Conservation (phyloP, 345 rosid genomes). For the Gynandropsis gynandra region DNA sequence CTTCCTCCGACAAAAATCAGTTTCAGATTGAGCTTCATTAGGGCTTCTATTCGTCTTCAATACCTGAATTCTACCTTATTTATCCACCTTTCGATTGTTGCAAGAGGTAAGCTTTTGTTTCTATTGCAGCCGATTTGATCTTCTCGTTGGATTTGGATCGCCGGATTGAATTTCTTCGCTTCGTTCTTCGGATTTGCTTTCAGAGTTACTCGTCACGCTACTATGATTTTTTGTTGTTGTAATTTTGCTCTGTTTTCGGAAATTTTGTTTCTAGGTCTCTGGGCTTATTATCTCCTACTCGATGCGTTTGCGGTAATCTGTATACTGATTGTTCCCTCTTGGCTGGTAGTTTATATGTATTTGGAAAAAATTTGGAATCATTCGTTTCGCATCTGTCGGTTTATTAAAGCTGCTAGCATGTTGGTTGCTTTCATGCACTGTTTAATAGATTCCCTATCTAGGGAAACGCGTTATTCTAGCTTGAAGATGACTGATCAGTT, state of each 20-base stretch:
- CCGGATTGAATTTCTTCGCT: conserved; percentile 4
- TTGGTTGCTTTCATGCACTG: conserved; percentile 9
- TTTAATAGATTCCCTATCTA: neutral
- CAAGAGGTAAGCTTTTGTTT: neutral
- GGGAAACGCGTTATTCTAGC: conserved; percentile 3
- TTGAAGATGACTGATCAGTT: conserved; percentile 13
- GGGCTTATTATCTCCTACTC: neutral
- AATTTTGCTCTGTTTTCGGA: conserved; percentile 17
- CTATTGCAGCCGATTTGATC: conserved; percentile 1
- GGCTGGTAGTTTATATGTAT: neutral
- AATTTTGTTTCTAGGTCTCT: conserved; percentile 4
- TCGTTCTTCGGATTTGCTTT: neutral
- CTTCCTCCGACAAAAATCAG: conserved; percentile 12
- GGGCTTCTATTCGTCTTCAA: conserved; percentile 13
- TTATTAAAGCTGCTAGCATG: conserved; percentile 18
- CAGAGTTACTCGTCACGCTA: neutral
- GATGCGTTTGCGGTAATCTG: conserved; percentile 15
- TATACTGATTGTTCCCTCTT: conserved; percentile 3
- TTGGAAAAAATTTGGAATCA: neutral
- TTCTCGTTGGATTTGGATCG: conserved; percentile 13
- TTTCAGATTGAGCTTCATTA: conserved; percentile 15
- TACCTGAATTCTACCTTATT: conserved; percentile 21
- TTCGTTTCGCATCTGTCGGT: neutral
- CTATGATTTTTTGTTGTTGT: neutral
- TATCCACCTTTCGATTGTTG: neutral